Evolutionary conservation across 2,329 filamentous ascomycete genomes (phyloP).

Genomic region (Neofusicoccum laricinum): DNA sequence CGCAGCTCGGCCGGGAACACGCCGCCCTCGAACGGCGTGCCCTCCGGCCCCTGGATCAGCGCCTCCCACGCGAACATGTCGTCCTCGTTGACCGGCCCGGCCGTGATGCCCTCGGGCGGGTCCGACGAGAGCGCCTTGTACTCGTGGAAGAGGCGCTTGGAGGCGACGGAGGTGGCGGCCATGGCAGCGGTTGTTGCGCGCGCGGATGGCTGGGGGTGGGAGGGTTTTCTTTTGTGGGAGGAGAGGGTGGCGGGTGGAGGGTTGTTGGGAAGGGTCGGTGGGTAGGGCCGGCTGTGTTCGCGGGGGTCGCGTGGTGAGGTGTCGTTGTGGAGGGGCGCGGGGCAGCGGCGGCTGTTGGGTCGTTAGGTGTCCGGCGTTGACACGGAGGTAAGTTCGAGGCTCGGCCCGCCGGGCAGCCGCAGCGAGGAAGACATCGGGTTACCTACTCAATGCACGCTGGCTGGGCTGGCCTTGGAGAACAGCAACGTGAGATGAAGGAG

Average conservation of each 20-base stretch:
- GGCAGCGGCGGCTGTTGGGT: neutral
- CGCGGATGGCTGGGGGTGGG: neutral
- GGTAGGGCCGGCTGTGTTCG: no score
- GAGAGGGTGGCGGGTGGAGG: no score
- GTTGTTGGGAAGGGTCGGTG: no score
- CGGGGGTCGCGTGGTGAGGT: conserved; percentile 9
- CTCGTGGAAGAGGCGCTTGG: conserved; percentile 86
- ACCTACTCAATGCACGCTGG: no score
- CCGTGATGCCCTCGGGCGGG: conserved; percentile 95
- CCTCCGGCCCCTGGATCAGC: conserved; percentile 90
- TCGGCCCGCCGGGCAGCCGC: neutral
- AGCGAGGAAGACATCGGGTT: neutral
- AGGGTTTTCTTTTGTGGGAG: neutral
- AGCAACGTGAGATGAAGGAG: neutral
- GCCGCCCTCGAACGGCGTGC: conserved; percentile 91
- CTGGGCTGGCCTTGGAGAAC: no score
- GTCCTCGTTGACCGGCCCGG: conserved; percentile 88
- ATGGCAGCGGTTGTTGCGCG: conserved; percentile 27
- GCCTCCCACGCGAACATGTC: conserved; percentile 97
- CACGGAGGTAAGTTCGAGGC: neutral
- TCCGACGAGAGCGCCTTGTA: conserved; percentile 92
- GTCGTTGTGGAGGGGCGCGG: conserved; percentile 1
- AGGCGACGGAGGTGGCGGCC: conserved; percentile 52
- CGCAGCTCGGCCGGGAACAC: conserved; percentile 83
- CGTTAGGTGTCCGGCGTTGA: neutral